Evolutionary conservation across 2,329 filamentous ascomycete species (phyloP), one percentile per base, ranked within the genome.

Genomic region (Phoma sp.): DNA sequence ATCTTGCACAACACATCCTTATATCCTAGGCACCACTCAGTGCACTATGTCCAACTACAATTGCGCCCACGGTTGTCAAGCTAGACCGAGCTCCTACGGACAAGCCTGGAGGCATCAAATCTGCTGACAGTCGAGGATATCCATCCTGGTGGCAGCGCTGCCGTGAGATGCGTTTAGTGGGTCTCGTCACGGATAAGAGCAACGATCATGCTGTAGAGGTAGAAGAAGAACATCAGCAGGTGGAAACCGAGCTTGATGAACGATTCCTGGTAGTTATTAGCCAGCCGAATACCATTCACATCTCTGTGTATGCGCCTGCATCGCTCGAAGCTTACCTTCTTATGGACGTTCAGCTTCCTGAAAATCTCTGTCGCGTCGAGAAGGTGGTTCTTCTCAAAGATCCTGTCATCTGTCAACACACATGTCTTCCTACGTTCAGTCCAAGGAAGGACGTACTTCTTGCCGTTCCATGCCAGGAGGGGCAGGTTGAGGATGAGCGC

Each of bases 141-240:
- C 24, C 21, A 33, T 39, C 37, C 38, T 38, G 40, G 24, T 12
- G 47, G 29, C 38, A 35, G 25, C 24, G 37, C 41, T 43, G 43
- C 48, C 13, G 21, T 6, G 25, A 5, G 12, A 72, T 69, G 74
- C 60, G 51, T 71, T 74, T 67, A 96, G 79, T 92, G 86, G 57
- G 90, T 86, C 81, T 99, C 95, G 78, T 98, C 95, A 74, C 90
- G 88, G 82, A 99, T 99, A 61, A 99, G 85, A 65, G 95, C 94
- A 63, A 97, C 94, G 69, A 95, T 95, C 91, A 95, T 96, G 88
- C 91, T 96, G 86, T 96, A 96, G 53, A 99, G 89, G 82, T 99
- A 99, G 86, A 98, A 99, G 88, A 99, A 99, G 86, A 99, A 99
- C 92, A 99, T 97, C 81, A 99, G 78, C 58, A 99, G 84, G 79